Base-by-base conservation (phyloP, 371 early-diverging fungal genomes). In the Batrachochytrium dendrobatidis region DNA sequence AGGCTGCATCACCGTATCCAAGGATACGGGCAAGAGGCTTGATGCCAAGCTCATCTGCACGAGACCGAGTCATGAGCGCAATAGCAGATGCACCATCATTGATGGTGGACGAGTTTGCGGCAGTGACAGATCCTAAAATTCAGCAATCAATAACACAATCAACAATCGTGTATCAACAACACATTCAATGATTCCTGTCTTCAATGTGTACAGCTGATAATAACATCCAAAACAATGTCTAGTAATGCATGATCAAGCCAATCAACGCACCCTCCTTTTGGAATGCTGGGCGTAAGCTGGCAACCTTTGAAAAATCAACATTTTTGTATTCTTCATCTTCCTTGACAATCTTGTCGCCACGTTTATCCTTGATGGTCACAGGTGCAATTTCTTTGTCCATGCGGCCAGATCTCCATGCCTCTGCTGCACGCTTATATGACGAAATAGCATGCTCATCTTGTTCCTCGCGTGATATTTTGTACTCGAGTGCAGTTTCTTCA, bases 21-120 rank as follows among this genome's bases (percentile, higher is more conserved):
- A 84, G 72, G 48, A 89, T 82, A 57, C 84, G 77, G 49, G 91
- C 90, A 26, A 95, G 65, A 30, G 94, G 91, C 73, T 82, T 87
- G 56, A 92, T 69, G 49, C 90, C 87, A 22, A 87, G 75, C 66
- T 83, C 83, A 24, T 62, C 56, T 22, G 92, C 91, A 66, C 87
- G 87, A 34, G 70, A 75, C 54, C 83, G 85, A 39, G 90, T 87
- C 45, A 86, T 87, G 58, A 97, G 77, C 26, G 95, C 74, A 10
- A 98, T 67, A 17, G 96, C 97, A 52, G 91, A 83, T 33, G 94
- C 98, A 64, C 98, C 99, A 71, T 98, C 99, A 48, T 89, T 91
- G 30, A 98, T 78, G 22, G 93, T 90, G 17, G 93, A 92, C 1
- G 98, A 84, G 78, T 97, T 98, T 62, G 93, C 95, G 20, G 99